Evolutionary conservation across 2,329 filamentous ascomycete genomes (phyloP), one percentile per base, ranked within the genome.

Genomic region (Colletotrichum zoysiae): DNA sequence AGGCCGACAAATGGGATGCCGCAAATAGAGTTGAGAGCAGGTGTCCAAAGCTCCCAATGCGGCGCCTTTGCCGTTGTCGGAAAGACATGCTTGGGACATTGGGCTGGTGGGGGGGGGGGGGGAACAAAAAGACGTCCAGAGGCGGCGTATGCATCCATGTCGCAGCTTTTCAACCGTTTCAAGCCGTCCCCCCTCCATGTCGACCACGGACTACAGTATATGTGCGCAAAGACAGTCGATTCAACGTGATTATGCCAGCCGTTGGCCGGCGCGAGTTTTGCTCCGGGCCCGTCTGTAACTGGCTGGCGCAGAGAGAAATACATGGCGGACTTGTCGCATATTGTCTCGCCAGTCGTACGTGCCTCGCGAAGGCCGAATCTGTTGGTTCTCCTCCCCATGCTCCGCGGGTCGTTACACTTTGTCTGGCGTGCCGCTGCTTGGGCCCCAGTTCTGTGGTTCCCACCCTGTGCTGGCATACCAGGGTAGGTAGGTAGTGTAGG

Each of bases 41-140:
- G 69, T 71, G 69, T 48, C 65, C 69, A 71, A 69, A 71, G 65
- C 69, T 70, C 67, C 67, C 33, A 60, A 62, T 57, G 67, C 67
- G 40, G 12, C 20, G 18, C 40, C 20, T 20, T 48, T 56, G 26
- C 60, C 67, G 61, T 65, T 70, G 56, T 42, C 48, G 60, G 53
- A 57, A 59, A 59, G 44, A 38, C 26, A 42, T 50, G 61, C 40
- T 51, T 55, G 56, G 38, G 44, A 62, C 44, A 51, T 33, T 50
- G 59, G 59, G 59, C 30, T 61, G n/a, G n/a, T n/a, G n/a, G n/a
- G n/a, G n/a, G n/a, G n/a, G n/a, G n/a, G n/a, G n/a, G n/a, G n/a
- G n/a, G n/a, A n/a, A n/a, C n/a, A n/a, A n/a, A 4, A 30, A 30
- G 30, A 63, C 30, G 53, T 71, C 40, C 30, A 33, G 46, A 53